Base-by-base conservation (phyloP, 306 rosid genomes). In the Phaseolus lunatus region DNA sequence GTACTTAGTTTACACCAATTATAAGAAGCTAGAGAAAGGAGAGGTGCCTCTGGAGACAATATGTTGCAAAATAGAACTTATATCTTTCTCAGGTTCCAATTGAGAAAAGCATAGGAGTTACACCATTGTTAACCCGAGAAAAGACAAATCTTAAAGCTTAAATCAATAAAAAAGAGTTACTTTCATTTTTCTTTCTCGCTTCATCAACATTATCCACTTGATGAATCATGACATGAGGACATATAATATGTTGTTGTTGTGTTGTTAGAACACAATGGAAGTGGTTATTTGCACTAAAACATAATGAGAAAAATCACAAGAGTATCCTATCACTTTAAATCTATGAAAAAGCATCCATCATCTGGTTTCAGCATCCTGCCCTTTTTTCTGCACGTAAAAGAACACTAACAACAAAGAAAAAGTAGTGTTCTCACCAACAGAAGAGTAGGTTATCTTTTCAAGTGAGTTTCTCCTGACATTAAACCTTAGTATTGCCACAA, bases 11-110 rank as follows among this genome's bases (percentile, higher is more conserved):
- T 93, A 64, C 64, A 81, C 99, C 99, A 96, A 70, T 96, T 87
- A 85, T 91, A 92, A 26, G 92, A 81, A 81, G 87, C 86, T 72
- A 96, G 96, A 45, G 96, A 87, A 80, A 96, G 98, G 14, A 45
- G 85, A 27, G 93, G 87, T 78, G 96, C 96, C 85, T 96, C 99
- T 5, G 99, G 99, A 35, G 99, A 96, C 80, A 96, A 80, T 67
- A 89, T 72, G 78, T 96, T 93, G 93, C 99, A 96, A 43, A 96
- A 86, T 48, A 78, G 90, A 85, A 96, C 99, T 87, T 96, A 98
- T 45, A 96, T 76, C 88, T 96, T 86, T 61, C 98, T 96, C 90
- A 96, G 85, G 86, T 93, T 96, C 99, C 99, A 89, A 96, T 96
- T 52, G 99, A 96, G 54, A 93, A 78, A 71, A 96, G 98, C 78